Base-by-base conservation (phyloP, 768 basidiomycete species). In the Candolleomyces efflorescens region DNA sequence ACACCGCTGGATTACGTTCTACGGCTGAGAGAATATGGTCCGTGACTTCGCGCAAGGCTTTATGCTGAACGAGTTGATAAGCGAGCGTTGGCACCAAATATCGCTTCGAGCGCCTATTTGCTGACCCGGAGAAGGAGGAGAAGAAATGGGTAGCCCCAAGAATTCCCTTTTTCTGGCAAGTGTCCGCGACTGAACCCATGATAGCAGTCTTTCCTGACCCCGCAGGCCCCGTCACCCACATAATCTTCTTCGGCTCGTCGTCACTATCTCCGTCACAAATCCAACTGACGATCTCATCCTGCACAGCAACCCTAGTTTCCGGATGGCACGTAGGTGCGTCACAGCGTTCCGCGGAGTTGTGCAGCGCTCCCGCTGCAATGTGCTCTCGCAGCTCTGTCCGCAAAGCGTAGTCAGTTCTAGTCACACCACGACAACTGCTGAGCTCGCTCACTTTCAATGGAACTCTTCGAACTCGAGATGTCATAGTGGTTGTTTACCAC, bases 271-370 rank as follows among this genome's bases (percentile, higher is more conserved):
- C 37, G 27, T 59, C 24, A 10, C 26, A 15, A 20, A 50, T 38
- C 54, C 46, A 52, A 27, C 43, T 27, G 15, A 50, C 27, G 9
- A 55, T 41, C 23, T 55, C 55, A 5, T 43, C 22, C 18, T 50
- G 36, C 22, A 55, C 39, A 5, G 59, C 59, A 20, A 47, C 11
- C n/a, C 54, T 26, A 17, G 54, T 55, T 37, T 59, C 45, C 1
- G 58, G 53, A 27, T 50, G 45, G 23, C 38, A 23, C 22, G 6
- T 47, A 18, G 46, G 46, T 22, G 46, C 46, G 22, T 47, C 46
- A 24, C 46, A 47, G 15, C 53, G 44, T 15, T 59, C 58, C 1
- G 32, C 58, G 9, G 58, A 59, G 52, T 59, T 53, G 39, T 59
- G 52, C 17, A 54, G 45, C 7, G 52, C 51, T 44, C 39, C 43